Evolutionary conservation across 2,329 filamentous ascomycete species (phyloP).

Genomic region (Monosporascus sp.): DNA sequence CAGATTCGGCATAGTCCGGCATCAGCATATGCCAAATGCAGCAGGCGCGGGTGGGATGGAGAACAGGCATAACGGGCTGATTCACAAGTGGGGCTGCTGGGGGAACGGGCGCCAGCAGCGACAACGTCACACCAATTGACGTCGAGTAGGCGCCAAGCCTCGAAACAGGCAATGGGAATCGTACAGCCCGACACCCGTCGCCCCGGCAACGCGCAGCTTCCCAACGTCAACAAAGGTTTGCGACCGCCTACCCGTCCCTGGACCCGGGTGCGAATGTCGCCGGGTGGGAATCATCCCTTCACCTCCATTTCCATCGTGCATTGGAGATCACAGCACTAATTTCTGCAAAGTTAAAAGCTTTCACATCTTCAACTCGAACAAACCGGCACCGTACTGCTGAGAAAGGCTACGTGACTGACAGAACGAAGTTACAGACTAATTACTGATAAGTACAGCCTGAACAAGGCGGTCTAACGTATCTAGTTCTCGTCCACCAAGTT

Average conservation of each 20-base stretch:
- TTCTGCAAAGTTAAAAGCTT: background rate
- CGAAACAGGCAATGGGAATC: background rate
- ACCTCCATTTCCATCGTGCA: background rate
- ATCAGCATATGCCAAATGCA: too few species aligned
- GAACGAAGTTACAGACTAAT: background rate
- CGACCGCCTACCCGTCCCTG: background rate
- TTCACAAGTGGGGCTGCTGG: too few species aligned
- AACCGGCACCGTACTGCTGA: background rate
- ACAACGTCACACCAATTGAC: background rate
- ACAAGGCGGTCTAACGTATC: conserved; percentile 9
- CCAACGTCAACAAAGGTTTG: background rate
- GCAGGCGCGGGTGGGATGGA: too few species aligned
- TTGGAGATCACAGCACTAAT: background rate
- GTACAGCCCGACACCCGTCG: background rate
- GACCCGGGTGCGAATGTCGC: too few species aligned
- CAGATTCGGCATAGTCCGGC: too few species aligned
- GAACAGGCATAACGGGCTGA: too few species aligned
- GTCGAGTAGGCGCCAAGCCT: background rate
- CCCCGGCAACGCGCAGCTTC: background rate
- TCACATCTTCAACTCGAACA: background rate
- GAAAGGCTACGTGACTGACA: too few species aligned
- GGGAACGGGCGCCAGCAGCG: too few species aligned
- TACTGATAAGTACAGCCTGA: conserved; percentile 4
- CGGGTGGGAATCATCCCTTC: background rate
- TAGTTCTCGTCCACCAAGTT: conserved; percentile 29